Evolutionary conservation across 1,284 basidiomycete genomes (phyloP).

Genomic region (Cryptococcus floricola): DNA sequence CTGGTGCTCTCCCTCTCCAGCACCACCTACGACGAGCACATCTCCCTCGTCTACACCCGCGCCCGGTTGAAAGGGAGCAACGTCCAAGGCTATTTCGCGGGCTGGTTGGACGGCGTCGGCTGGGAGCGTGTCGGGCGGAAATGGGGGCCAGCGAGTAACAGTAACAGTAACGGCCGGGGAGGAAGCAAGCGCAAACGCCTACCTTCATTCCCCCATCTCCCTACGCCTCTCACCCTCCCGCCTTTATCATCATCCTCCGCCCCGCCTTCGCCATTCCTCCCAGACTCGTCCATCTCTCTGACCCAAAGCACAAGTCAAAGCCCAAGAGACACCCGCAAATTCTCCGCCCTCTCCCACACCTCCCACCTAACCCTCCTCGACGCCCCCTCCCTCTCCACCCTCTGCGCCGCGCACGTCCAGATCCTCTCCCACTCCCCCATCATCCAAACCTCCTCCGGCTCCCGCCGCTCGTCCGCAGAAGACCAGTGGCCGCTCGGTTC

Average conservation of each 20-base stretch:
- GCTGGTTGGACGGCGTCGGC: too few species aligned
- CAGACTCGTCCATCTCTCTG: neutral
- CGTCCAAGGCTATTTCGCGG: too few species aligned
- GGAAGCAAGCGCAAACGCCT: neutral
- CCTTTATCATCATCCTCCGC: neutral
- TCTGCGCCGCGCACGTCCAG: neutral
- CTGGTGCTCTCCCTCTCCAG: neutral
- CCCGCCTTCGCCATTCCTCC: neutral
- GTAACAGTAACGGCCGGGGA: neutral
- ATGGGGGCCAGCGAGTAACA: too few species aligned
- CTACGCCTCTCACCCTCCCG: neutral
- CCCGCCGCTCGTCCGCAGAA: neutral
- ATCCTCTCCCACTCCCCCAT: neutral
- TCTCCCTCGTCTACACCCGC: too few species aligned
- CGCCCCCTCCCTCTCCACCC: neutral
- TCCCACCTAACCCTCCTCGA: neutral
- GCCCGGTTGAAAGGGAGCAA: too few species aligned
- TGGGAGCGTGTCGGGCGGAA: too few species aligned
- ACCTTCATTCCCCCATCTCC: neutral
- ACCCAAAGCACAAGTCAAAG: neutral
- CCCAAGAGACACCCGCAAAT: neutral
- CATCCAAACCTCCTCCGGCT: neutral
- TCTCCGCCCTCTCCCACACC: neutral
- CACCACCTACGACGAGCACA: neutral
- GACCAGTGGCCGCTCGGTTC: neutral